These are phyloP conservation scores for Backusella circina DNA, from an alignment of 192 early-diverging fungal genomes.

Conservation along the genomic window DNA sequence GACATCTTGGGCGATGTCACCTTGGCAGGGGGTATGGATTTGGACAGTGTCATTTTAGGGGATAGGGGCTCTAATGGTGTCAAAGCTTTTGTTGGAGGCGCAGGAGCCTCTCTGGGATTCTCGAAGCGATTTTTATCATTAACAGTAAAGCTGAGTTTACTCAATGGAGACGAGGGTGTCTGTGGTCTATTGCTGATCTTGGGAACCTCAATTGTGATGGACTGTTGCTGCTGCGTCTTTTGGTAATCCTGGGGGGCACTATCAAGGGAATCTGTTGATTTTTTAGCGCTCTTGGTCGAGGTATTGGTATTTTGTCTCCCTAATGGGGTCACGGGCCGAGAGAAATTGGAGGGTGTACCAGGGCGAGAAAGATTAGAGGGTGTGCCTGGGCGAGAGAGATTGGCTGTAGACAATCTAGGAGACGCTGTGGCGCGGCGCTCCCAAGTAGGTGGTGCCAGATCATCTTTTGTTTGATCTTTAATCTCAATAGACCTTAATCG, in stretches of 20 bases:
- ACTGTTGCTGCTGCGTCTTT: background rate
- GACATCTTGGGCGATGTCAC: conserved; percentile 23
- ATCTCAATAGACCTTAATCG: conserved; percentile 56
- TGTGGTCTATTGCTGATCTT: background rate
- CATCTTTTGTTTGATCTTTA: conserved; percentile 25
- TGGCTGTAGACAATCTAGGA: conserved; percentile 8
- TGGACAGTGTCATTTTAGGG: conserved; percentile 4
- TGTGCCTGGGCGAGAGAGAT: background rate
- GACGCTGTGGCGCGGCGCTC: conserved; percentile 20
- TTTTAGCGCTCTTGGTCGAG: background rate
- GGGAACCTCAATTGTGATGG: background rate
- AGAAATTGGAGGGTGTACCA: background rate
- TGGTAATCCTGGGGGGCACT: background rate
- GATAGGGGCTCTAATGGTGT: conserved; percentile 14
- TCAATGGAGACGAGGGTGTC: conserved; percentile 6
- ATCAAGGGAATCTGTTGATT: background rate
- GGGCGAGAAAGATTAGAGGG: conserved; percentile 6
- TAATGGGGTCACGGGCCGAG: background rate
- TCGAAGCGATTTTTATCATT: conserved; percentile 22
- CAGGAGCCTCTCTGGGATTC: conserved; percentile 20
- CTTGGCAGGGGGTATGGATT: conserved; percentile 14
- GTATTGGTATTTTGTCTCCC: background rate
- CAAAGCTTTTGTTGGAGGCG: background rate
- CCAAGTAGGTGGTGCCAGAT: conserved; percentile 2
- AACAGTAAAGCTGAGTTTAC: background rate